Conservation (phyloP, 2,329 filamentous ascomycete genomes). For the Cladosporium phlei region DNA sequence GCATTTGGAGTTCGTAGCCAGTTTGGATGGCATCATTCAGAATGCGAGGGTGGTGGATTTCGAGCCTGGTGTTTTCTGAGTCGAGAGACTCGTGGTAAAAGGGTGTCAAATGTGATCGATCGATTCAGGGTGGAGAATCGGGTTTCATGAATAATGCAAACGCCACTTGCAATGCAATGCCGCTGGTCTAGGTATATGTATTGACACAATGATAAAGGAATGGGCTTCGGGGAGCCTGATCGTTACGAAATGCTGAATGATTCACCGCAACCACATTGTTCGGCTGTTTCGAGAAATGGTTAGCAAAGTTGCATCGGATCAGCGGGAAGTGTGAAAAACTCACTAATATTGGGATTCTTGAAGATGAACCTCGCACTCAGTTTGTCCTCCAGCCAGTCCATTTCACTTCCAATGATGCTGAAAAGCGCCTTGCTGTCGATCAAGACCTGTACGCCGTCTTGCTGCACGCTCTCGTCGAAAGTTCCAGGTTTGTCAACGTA, state of each 20-base stretch:
- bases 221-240: too few species aligned
- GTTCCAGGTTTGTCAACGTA: constrained; percentile 85
- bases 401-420: constrained; percentile 96
- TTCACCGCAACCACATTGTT: constrained; percentile 92
- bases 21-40: constrained; percentile 44
- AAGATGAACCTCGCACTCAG: constrained; percentile 89
- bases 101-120: too few species aligned
- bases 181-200: constrained; percentile 10
- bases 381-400: constrained; percentile 98
- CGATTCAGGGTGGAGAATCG: not conserved
- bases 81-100: not conserved
- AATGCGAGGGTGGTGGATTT: constrained; percentile 60
- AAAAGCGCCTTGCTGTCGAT: constrained; percentile 97
- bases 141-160: constrained; percentile 17
- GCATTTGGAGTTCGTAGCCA: constrained; percentile 57
- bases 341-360: constrained; percentile 96
- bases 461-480: constrained; percentile 89
- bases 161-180: constrained; percentile 23
- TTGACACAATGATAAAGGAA: not conserved
- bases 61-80: constrained; percentile 34
- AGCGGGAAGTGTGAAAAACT: constrained; percentile 41
- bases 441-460: constrained; percentile 91
- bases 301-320: constrained; percentile 13
- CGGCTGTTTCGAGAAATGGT: constrained; percentile 63
- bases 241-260: constrained; percentile 64